phyloP scores from a whole-genome alignment of 768 basidiomycete species.

The Kwoniella sp. region DNA sequence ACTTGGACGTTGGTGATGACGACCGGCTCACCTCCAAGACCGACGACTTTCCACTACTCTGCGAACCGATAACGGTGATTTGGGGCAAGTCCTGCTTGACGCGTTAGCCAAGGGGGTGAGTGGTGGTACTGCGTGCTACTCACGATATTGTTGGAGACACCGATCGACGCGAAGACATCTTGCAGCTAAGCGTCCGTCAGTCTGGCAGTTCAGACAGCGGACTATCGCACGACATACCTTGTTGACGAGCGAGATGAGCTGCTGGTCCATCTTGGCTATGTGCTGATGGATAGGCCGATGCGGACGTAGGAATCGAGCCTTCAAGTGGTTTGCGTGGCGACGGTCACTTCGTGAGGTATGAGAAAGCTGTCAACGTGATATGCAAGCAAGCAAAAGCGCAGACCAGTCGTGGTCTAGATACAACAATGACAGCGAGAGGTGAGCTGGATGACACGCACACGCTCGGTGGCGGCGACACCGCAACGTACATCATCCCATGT shows the following conservation, averaged over 20 bases:
- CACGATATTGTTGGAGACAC: slow-evolving; percentile 48
- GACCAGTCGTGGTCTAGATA: background rate
- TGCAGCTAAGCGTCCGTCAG: slow-evolving; percentile 36
- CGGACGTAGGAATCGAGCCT: no score
- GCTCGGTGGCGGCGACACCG: slow-evolving; percentile 13
- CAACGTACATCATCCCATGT: no score
- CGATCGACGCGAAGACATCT: slow-evolving; percentile 51
- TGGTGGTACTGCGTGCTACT: slow-evolving; percentile 13
- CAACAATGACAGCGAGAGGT: background rate
- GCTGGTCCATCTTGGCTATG: slow-evolving; percentile 47
- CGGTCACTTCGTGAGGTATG: background rate
- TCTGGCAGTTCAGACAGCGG: slow-evolving; percentile 4
- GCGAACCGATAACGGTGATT: slow-evolving; percentile 54
- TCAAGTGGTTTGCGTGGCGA: background rate
- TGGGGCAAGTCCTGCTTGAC: slow-evolving; percentile 52
- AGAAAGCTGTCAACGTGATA: background rate
- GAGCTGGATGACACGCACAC: slow-evolving; percentile 5
- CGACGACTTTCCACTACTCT: slow-evolving; percentile 53
- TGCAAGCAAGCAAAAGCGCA: background rate
- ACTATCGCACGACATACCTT: slow-evolving; percentile 39
- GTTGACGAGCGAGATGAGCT: slow-evolving; percentile 52
- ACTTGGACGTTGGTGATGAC: background rate
- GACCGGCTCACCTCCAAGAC: slow-evolving; percentile 51
- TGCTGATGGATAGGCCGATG: no score
- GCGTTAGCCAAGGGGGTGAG: background rate